Conservation (phyloP, 176 grass and related monocot species). For the Hsuehochloa calcarea region DNA sequence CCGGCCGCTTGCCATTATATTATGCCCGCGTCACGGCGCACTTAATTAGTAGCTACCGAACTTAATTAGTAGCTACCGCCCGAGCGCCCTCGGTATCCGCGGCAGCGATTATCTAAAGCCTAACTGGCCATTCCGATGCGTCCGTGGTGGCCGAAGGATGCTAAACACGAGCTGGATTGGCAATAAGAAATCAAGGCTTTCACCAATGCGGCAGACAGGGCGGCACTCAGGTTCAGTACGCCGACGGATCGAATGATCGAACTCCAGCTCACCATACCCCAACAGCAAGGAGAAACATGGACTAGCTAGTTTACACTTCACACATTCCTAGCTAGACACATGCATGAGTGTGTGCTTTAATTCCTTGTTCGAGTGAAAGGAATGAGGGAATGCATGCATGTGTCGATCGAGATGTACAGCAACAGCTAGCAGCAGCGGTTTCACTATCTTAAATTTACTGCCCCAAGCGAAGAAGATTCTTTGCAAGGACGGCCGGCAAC, state of each 20-base stretch:
- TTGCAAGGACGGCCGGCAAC: constrained; percentile 11
- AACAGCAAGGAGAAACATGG: background rate
- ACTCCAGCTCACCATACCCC: constrained; percentile 34
- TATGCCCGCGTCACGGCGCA: constrained; percentile 13
- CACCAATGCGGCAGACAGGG: background rate
- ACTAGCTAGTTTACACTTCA: constrained; percentile 37
- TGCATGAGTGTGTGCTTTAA: background rate
- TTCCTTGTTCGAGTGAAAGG: background rate
- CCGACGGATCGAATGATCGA: constrained; percentile 9
- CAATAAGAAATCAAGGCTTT: background rate
- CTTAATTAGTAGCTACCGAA: background rate
- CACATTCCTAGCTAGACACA: background rate
- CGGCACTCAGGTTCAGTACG: constrained; percentile 38
- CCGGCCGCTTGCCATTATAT: constrained; percentile 17
- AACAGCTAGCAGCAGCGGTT: background rate
- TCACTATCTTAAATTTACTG: background rate
- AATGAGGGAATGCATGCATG: constrained; percentile 3
- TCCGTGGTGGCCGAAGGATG: background rate
- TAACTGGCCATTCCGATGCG: background rate
- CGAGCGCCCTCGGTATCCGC: constrained; percentile 36
- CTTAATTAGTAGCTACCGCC: background rate
- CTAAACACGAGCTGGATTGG: constrained; percentile 3
- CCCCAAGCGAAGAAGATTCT: constrained; percentile 23
- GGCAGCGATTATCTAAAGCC: constrained; percentile 33
- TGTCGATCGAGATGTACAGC: background rate